Evolutionary conservation across 2,329 filamentous ascomycete genomes (phyloP).

Genomic region (Dactylellina leptospora): DNA sequence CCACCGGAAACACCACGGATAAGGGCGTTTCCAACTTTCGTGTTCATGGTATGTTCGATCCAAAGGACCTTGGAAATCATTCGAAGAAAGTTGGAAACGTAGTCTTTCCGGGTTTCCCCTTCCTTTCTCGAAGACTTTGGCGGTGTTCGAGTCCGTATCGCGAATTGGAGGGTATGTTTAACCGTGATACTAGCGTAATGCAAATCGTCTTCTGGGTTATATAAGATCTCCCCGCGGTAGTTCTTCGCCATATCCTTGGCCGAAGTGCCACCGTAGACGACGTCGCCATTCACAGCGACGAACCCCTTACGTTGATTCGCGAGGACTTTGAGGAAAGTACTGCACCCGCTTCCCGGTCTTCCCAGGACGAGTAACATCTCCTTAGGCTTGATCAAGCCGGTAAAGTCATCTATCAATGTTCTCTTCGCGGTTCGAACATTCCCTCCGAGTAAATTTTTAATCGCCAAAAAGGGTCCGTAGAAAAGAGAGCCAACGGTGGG

Average conservation of each 20-base stretch:
- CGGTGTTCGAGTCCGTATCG: conserved; percentile 60
- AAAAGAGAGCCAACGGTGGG: conserved; percentile 68
- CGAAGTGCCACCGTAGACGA: conserved; percentile 67
- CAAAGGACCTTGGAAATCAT: conserved; percentile 62
- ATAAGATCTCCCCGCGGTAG: conserved; percentile 73
- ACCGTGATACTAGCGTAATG: conserved; percentile 62
- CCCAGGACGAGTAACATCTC: conserved; percentile 89
- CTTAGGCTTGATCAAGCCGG: conserved; percentile 62
- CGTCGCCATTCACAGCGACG: conserved; percentile 59
- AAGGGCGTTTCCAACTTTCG: conserved; percentile 83
- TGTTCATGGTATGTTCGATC: conserved; percentile 64
- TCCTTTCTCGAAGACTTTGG: conserved; percentile 60
- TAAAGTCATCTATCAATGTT: conserved; percentile 54
- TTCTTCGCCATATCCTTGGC: conserved; percentile 67
- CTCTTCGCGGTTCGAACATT: conserved; percentile 31
- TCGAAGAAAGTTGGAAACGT: conserved; percentile 61
- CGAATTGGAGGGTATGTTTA: conserved; percentile 64
- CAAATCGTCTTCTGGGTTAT: conserved; percentile 74
- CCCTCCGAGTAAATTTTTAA: conserved; percentile 62
- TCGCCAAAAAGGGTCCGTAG: conserved; percentile 63
- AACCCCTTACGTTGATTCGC: conserved; percentile 67
- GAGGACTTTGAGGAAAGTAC: conserved; percentile 74
- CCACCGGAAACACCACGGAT: conserved; percentile 82
- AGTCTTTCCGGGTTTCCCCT: conserved; percentile 61
- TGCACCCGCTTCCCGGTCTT: conserved; percentile 75